phyloP scores from a whole-genome alignment of 139 green algal species.

The Tetraselmis chui region DNA sequence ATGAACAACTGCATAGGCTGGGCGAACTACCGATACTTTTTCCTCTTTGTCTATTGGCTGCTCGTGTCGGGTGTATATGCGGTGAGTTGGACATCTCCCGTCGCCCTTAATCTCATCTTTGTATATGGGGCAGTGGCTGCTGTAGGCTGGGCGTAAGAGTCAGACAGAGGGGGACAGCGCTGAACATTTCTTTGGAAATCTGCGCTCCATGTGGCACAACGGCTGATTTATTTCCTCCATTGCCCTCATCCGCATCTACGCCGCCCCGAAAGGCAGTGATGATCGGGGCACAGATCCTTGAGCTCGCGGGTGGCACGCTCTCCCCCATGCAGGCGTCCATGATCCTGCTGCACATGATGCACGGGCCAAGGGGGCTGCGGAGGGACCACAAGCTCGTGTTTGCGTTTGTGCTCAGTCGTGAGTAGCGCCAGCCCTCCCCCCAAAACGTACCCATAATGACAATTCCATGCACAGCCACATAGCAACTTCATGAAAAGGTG shows the following conservation, averaged over 20 bases:
- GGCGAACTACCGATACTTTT: conserved; percentile 71
- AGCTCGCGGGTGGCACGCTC: neutral
- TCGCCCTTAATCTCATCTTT: no score
- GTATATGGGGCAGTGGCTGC: no score
- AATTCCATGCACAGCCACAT: no score
- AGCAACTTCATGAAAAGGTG: no score
- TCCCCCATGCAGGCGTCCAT: neutral
- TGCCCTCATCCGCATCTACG: no score
- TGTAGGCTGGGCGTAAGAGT: no score
- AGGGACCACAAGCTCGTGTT: neutral
- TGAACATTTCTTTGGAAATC: no score
- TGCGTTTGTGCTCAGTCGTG: neutral
- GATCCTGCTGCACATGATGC: neutral
- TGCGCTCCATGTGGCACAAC: no score
- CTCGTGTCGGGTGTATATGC: conserved; percentile 27
- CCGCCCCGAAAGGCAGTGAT: neutral
- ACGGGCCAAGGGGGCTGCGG: neutral
- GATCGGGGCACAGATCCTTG: neutral
- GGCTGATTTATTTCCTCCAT: no score
- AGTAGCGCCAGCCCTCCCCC: neutral
- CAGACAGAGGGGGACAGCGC: no score
- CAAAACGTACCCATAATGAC: no score
- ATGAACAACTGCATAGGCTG: conserved; percentile 70
- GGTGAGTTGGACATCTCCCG: neutral
- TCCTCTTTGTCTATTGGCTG: conserved; percentile 64